Evolutionary conservation across 305 asterid genomes (phyloP), one percentile per base, ranked within the genome.

Genomic region (Solanum hybrid): DNA sequence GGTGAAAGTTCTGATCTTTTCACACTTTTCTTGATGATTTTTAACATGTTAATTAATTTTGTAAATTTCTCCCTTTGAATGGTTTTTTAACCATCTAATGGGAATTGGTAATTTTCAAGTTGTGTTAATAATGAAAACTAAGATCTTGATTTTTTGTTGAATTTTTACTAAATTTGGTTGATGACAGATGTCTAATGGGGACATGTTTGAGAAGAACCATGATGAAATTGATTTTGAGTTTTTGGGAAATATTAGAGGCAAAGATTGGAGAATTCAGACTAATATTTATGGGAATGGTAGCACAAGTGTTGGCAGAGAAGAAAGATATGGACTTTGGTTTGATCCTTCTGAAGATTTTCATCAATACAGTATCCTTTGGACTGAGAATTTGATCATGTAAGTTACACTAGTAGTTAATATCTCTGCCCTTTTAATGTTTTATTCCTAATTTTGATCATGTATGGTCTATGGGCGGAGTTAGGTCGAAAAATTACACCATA

Each of bases 241-340:
- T 93, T 90, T 96, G 94, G 99, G 99, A 12, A 95, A 96, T 84
- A 93, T 95, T 87, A 94, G 97, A 82, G 98, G 98, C 12, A 96
- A 94, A 88, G 92, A 95, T 26, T 96, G 98, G 98, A 95, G 98
- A 89, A 92, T 96, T 64, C 98, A 96, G 93, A 96, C 99, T 11
- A 96, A 96, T 89, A 86, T 96, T 77, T 96, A 96, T 91, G 99
- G 98, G 88, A 96, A 96, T 92, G 99, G 98, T 39, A 96, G 99
- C 94, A 95, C 97, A 18, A 92, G 42, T 78, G 28, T 89, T 51
- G 99, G 99, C 71, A 93, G 99, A 89, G 99, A 96, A 92, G 99
- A 96, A 90, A 91, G 98, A 95, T 95, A 94, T 40, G 96, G 95
- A 86, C 96, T 96, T 14, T 96, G 98, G 98, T 96, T 96, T 86